These are phyloP conservation scores for Ceratocystis alfenasii DNA, from an alignment of 2,329 filamentous ascomycete genomes.

Conservation along the genomic window DNA sequence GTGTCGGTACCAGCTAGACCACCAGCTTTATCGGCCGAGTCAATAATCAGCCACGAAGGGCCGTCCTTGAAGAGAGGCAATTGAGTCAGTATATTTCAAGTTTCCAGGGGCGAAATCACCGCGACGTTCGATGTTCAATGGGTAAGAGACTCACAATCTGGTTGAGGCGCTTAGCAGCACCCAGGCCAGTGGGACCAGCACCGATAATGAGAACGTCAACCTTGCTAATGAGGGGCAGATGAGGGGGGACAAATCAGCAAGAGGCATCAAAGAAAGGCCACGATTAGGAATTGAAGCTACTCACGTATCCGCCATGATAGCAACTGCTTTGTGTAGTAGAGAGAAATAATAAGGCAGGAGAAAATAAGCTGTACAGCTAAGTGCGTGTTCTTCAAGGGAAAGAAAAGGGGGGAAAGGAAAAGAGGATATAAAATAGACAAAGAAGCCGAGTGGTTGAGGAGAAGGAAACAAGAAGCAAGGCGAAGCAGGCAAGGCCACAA, in stretches of 20 bases:
- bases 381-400: too few relatives aligned
- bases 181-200: slow-evolving; percentile 91
- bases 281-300: slow-evolving; percentile 13
- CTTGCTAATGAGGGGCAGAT: not conserved
- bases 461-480: not conserved
- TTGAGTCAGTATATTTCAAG: slow-evolving; percentile 25
- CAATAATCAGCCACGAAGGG: slow-evolving; percentile 91
- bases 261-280: not conserved
- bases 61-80: slow-evolving; percentile 48
- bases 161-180: slow-evolving; percentile 94
- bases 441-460: not conserved
- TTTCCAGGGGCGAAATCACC: slow-evolving; percentile 15
- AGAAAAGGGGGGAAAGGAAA: too few relatives aligned
- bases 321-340: slow-evolving; percentile 21
- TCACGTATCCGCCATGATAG: slow-evolving; percentile 28
- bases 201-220: slow-evolving; percentile 84
- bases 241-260: slow-evolving; percentile 2
- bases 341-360: not conserved
- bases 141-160: slow-evolving; percentile 62
- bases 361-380: too few relatives aligned
- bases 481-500: not conserved
- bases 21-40: slow-evolving; percentile 82
- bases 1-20: slow-evolving; percentile 92
- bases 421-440: too few relatives aligned
- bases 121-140: slow-evolving; percentile 20